phyloP scores from a whole-genome alignment of 345 rosid species.

The Gossypium ekmanianum region DNA sequence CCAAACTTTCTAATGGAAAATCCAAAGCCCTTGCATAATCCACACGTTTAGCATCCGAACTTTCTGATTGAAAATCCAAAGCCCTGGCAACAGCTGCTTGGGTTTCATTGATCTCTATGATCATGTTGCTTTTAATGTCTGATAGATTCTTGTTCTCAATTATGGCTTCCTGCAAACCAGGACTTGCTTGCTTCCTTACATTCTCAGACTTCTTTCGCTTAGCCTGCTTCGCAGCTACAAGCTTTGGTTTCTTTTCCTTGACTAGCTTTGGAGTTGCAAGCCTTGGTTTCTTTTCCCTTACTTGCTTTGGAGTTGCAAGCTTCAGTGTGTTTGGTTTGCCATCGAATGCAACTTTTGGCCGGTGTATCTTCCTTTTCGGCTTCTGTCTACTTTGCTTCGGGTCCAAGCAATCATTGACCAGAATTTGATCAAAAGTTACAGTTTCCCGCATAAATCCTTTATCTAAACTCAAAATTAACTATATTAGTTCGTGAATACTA shows the following conservation, averaged over 20 bases:
- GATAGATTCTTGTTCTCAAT: not conserved
- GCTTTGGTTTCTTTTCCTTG: not conserved
- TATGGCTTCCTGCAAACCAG: not conserved
- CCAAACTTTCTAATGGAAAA: not conserved
- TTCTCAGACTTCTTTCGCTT: not conserved
- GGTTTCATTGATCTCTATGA: not conserved
- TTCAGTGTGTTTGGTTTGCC: not conserved
- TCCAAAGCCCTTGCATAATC: not conserved
- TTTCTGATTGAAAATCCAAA: constrained; percentile 9
- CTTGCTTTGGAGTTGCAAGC: not conserved
- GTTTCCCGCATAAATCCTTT: not conserved
- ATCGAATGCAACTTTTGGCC: constrained; percentile 30
- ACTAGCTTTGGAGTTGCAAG: not conserved
- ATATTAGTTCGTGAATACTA: not conserved
- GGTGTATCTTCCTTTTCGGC: constrained; percentile 25
- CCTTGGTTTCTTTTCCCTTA: not conserved
- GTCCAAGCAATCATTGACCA: not conserved
- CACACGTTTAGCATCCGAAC: not conserved
- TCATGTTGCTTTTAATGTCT: not conserved
- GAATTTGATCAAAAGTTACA: not conserved
- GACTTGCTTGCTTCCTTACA: not conserved
- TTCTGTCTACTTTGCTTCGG: constrained; percentile 20
- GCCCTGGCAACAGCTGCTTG: not conserved
- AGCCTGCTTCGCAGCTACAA: constrained; percentile 5
- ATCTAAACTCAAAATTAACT: not conserved